phyloP scores from a whole-genome alignment of 495 filamentous ascomycete species.

The Cryomyces antarcticus region DNA sequence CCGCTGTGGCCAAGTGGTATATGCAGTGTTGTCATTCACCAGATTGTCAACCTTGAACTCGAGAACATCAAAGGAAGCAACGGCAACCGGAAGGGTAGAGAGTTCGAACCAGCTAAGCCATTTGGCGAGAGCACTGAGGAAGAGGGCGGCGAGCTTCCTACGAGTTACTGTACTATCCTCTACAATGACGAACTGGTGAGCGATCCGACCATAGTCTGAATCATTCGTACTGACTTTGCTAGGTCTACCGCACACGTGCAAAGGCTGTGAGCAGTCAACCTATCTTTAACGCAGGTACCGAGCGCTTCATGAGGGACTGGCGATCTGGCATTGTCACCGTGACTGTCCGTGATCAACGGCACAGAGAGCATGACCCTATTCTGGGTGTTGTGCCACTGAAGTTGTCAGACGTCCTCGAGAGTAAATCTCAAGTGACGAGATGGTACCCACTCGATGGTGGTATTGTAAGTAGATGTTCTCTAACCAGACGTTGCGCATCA shows the following conservation, averaged over 20 bases:
- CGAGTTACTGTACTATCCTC: slow-evolving; percentile 76
- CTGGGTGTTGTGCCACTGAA: slow-evolving; percentile 79
- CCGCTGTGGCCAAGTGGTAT: slow-evolving; percentile 85
- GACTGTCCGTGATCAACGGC: slow-evolving; percentile 67
- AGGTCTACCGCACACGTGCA: slow-evolving; percentile 69
- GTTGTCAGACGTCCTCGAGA: slow-evolving; percentile 69
- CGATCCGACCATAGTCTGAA: not conserved
- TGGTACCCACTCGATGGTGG: slow-evolving; percentile 52
- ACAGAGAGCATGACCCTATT: slow-evolving; percentile 85
- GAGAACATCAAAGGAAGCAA: slow-evolving; percentile 56
- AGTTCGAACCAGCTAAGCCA: slow-evolving; percentile 80
- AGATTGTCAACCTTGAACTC: slow-evolving; percentile 84
- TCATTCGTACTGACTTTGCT: not conserved
- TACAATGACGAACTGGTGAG: slow-evolving; percentile 66
- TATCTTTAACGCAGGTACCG: slow-evolving; percentile 91
- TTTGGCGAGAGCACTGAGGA: slow-evolving; percentile 72
- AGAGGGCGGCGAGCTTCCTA: slow-evolving; percentile 54
- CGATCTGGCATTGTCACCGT: slow-evolving; percentile 67
- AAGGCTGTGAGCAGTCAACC: slow-evolving; percentile 86
- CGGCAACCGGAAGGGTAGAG: slow-evolving; percentile 52
- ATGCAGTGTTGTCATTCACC: slow-evolving; percentile 66
- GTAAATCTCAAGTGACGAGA: slow-evolving; percentile 54
- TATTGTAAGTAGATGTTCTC: slow-evolving; percentile 16
- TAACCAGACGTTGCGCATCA: slow-evolving; percentile 18
- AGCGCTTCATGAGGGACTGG: slow-evolving; percentile 92